Evolutionary conservation across 2,329 filamentous ascomycete genomes (phyloP).

Genomic region (Endocalyx cinctus): DNA sequence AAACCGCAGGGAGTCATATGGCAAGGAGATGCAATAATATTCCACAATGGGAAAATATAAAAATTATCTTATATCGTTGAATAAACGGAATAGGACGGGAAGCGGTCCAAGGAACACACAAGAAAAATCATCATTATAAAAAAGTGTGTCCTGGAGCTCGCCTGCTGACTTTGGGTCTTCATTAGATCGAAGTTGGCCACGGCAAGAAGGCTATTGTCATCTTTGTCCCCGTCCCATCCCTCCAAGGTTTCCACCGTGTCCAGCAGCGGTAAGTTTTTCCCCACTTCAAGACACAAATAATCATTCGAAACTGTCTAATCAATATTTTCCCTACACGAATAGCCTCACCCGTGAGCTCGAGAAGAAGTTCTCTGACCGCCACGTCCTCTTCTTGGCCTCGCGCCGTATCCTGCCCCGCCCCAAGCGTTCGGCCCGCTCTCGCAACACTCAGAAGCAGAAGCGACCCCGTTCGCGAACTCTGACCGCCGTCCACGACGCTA

Average conservation of each 20-base stretch:
- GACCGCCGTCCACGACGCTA: slow-evolving; percentile 97
- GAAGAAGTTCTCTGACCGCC: slow-evolving; percentile 99
- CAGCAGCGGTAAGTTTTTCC: slow-evolving; percentile 93
- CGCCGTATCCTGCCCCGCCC: slow-evolving; percentile 98
- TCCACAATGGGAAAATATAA: too few relatives aligned
- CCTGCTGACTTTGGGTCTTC: slow-evolving; percentile 67
- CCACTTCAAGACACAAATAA: too few relatives aligned
- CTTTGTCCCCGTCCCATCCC: slow-evolving; percentile 99
- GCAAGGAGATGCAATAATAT: too few relatives aligned
- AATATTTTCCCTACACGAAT: slow-evolving; percentile 1
- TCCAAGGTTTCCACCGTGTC: slow-evolving; percentile 97
- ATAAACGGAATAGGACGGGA: slow-evolving; percentile 65
- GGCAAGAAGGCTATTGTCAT: slow-evolving; percentile 99
- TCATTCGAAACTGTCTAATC: neutral
- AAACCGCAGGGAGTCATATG: too few relatives aligned
- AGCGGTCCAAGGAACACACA: slow-evolving; percentile 63
- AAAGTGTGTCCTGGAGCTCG: slow-evolving; percentile 68
- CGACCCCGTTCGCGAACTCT: slow-evolving; percentile 95
- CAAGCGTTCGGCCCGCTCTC: slow-evolving; percentile 95
- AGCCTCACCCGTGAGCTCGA: slow-evolving; percentile 99
- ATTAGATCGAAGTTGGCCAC: slow-evolving; percentile 99
- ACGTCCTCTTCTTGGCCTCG: slow-evolving; percentile 97
- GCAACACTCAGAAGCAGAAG: slow-evolving; percentile 98
- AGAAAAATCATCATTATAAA: too few relatives aligned
- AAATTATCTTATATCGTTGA: too few relatives aligned